Evolutionary conservation across 352 stramenopile genomes (phyloP).

Genomic region (Globisporangium polare): DNA sequence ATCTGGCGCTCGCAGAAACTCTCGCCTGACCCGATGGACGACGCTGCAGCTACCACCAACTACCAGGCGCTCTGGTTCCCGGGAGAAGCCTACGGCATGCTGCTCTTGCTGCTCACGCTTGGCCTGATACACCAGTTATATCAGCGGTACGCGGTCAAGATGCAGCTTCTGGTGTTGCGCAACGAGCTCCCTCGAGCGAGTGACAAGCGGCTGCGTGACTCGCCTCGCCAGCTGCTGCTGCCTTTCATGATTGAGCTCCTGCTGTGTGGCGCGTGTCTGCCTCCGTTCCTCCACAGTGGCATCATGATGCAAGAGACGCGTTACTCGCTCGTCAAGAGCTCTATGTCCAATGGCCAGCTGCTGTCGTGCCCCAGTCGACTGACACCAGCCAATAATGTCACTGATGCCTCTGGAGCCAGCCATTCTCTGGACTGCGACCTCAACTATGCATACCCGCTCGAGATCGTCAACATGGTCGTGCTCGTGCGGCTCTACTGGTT

Average conservation of each 20-base stretch:
- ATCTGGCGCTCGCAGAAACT: conserved; percentile 41
- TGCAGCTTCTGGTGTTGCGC: conserved; percentile 48
- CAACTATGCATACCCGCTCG: conserved; percentile 48
- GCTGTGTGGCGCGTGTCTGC: conserved; percentile 36
- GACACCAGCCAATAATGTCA: conserved; percentile 3
- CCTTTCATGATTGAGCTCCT: conserved; percentile 44
- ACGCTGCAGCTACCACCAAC: conserved; percentile 5
- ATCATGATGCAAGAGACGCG: conserved; percentile 44
- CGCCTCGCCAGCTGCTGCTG: conserved; percentile 26
- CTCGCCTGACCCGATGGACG: background rate
- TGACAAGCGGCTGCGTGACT: conserved; percentile 16
- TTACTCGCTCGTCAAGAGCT: conserved; percentile 24
- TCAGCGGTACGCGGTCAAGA: conserved; percentile 46
- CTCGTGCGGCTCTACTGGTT: conserved; percentile 61
- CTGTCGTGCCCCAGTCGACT: conserved; percentile 21
- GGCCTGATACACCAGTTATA: conserved; percentile 38
- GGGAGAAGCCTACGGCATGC: conserved; percentile 43
- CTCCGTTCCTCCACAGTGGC: conserved; percentile 43
- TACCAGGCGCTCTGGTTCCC: conserved; percentile 29
- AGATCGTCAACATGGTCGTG: conserved; percentile 62
- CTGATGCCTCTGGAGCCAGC: background rate
- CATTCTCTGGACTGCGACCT: conserved; percentile 25
- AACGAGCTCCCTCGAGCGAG: conserved; percentile 33
- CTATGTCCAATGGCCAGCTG: background rate
- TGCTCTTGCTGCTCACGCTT: conserved; percentile 42